Percentiles rank a stretch among this genome's conserved stretches.
phyloP scores from a whole-genome alignment of 345 rosid species.

The Anacardium occidentale region DNA sequence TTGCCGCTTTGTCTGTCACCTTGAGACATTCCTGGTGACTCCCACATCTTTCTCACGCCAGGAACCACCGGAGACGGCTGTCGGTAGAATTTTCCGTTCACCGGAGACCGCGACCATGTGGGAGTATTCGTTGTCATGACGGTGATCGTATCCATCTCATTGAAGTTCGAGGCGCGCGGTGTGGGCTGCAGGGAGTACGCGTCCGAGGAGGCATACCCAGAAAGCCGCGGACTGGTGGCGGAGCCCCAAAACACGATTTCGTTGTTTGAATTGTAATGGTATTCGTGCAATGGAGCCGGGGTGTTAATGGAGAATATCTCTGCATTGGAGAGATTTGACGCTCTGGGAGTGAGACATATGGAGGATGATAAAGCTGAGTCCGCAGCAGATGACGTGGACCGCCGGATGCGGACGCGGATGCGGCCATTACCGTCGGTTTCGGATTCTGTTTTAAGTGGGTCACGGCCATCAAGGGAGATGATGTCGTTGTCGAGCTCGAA shows the following conservation, averaged over 20 bases:
- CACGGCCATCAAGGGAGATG: slow-evolving; percentile 50
- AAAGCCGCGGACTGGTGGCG: slow-evolving; percentile 52
- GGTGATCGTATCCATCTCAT: slow-evolving; percentile 41
- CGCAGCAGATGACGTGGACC: slow-evolving; percentile 51
- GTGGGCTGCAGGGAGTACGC: slow-evolving; percentile 67
- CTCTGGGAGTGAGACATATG: slow-evolving; percentile 45
- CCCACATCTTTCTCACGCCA: slow-evolving; percentile 28
- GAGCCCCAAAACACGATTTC: slow-evolving; percentile 47
- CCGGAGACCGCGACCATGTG: slow-evolving; percentile 43
- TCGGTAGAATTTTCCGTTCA: slow-evolving; percentile 34
- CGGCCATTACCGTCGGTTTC: slow-evolving; percentile 43
- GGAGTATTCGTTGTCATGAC: slow-evolving; percentile 30
- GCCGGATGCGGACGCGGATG: slow-evolving; percentile 44
- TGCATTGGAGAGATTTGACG: slow-evolving; percentile 53
- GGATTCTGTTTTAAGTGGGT: slow-evolving; percentile 49
- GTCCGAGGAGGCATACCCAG: slow-evolving; percentile 75
- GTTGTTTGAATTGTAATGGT: slow-evolving; percentile 24
- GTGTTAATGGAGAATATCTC: slow-evolving; percentile 54
- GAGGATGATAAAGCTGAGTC: slow-evolving; percentile 53
- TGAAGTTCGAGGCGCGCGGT: slow-evolving; percentile 52
- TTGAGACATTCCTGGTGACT: slow-evolving; percentile 30
- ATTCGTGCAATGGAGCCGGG: slow-evolving; percentile 29
- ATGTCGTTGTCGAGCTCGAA: slow-evolving; percentile 52
- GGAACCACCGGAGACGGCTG: slow-evolving; percentile 43
- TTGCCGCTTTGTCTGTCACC: slow-evolving; percentile 29